These are phyloP conservation scores for Gymnopus androsaceus DNA, from an alignment of 1,284 basidiomycete species.

Conservation along the genomic window DNA sequence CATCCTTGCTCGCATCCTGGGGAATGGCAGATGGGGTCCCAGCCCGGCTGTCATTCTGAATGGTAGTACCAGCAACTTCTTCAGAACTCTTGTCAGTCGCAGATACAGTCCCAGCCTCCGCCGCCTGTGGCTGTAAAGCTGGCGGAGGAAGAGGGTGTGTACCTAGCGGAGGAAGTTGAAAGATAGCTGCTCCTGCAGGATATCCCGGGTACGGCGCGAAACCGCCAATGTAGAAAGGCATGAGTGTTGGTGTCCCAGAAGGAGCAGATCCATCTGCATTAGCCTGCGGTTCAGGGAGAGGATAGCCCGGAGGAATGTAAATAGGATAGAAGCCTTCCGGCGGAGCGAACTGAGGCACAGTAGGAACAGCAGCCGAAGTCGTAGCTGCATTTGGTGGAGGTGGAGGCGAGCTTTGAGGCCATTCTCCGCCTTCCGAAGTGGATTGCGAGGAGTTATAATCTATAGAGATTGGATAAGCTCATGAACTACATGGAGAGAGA, in stretches of 20 bases:
- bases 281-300: conserved; percentile 44
- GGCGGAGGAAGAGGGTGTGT: conserved; percentile 24
- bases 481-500: not conserved
- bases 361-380: conserved; percentile 37
- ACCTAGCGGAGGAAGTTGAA: conserved; percentile 33
- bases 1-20: not conserved
- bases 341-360: conserved; percentile 39
- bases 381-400: conserved; percentile 25
- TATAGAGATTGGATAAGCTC: not conserved
- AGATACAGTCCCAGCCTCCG: conserved; percentile 18
- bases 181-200: conserved; percentile 16
- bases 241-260: conserved; percentile 43
- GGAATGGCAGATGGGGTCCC: not conserved
- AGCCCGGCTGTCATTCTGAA: not conserved
- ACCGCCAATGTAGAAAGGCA: conserved; percentile 45
- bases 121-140: conserved; percentile 7
- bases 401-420: conserved; percentile 19
- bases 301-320: conserved; percentile 50
- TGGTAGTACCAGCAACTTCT: not conserved
- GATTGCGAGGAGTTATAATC: conserved; percentile 3
- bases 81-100: conserved; percentile 10
- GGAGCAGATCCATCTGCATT: conserved; percentile 39
- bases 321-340: conserved; percentile 60
- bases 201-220: conserved; percentile 35
- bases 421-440: conserved; percentile 18